phyloP scores from a whole-genome alignment of 805 yeast genomes.

The Jamesozyma piceae region DNA sequence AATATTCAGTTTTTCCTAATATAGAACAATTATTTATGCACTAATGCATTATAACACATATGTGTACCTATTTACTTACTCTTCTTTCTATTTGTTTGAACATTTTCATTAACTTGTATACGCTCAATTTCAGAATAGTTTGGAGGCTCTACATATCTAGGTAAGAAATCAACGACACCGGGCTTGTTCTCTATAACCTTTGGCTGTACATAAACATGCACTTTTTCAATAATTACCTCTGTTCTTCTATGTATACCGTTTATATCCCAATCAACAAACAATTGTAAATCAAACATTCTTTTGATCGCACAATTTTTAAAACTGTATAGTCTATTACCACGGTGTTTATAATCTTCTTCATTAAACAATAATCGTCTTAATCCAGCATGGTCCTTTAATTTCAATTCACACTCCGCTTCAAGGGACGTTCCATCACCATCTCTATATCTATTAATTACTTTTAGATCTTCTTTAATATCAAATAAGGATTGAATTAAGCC shows the following conservation, averaged over 20 bases:
- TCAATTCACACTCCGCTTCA: conserved; percentile 17
- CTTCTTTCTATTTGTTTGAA: too few relatives aligned
- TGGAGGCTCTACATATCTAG: conserved; percentile 25
- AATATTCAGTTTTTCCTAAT: too few relatives aligned
- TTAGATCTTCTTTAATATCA: not conserved
- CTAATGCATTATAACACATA: not conserved
- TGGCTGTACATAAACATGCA: conserved; percentile 20
- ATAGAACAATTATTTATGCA: too few relatives aligned
- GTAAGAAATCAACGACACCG: conserved; percentile 12
- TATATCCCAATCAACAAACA: conserved; percentile 22
- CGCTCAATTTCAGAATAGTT: conserved; percentile 12
- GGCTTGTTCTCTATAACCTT: not conserved
- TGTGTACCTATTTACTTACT: not conserved
- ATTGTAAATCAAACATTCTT: conserved; percentile 22
- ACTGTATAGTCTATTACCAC: conserved; percentile 27
- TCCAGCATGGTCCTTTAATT: conserved; percentile 16
- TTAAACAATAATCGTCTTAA: conserved; percentile 20
- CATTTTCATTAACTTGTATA: conserved; percentile 1
- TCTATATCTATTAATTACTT: not conserved
- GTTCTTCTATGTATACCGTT: conserved; percentile 14
- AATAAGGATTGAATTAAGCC: not conserved
- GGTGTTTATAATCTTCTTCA: conserved; percentile 27
- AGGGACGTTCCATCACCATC: not conserved
- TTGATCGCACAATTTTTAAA: conserved; percentile 25
- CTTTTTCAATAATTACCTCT: conserved; percentile 18